Conservation (phyloP, 2,329 filamentous ascomycete species). For the Aspergillus ochraceus region DNA sequence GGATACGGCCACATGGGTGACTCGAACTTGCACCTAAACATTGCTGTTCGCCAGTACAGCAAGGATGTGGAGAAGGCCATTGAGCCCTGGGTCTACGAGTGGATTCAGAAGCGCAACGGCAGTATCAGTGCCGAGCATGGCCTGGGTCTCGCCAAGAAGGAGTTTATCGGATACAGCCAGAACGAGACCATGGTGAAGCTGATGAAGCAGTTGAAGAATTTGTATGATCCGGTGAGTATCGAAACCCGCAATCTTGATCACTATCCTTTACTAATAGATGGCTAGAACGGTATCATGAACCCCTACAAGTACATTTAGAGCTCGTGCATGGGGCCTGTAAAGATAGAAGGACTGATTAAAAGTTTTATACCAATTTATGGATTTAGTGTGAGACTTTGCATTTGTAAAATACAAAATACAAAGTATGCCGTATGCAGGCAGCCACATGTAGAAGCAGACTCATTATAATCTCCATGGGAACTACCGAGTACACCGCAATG, state of each 20-base stretch:
- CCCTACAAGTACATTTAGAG: conserved; percentile 80
- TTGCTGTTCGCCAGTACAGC: conserved; percentile 79
- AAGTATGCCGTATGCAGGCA: neutral
- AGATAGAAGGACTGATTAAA: neutral
- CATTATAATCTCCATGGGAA: neutral
- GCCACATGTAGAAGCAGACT: neutral
- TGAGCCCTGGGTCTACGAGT: conserved; percentile 97
- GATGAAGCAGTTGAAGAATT: conserved; percentile 92
- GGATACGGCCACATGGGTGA: conserved; percentile 99
- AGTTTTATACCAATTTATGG: neutral
- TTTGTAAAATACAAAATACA: neutral
- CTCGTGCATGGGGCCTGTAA: neutral
- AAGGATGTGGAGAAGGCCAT: conserved; percentile 81
- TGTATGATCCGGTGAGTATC: conserved; percentile 84
- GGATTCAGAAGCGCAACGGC: conserved; percentile 82
- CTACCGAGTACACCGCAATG: no score
- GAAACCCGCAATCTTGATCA: neutral
- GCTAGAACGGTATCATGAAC: conserved; percentile 95
- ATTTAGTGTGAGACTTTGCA: no score
- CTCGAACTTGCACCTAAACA: conserved; percentile 90
- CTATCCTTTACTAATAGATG: conserved; percentile 15
- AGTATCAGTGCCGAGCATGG: conserved; percentile 98
- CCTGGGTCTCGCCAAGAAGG: conserved; percentile 90
- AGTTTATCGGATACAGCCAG: conserved; percentile 89
- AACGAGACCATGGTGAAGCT: conserved; percentile 81